Conservation (phyloP, 495 filamentous ascomycete species). For the Penicillium malachiteum region DNA sequence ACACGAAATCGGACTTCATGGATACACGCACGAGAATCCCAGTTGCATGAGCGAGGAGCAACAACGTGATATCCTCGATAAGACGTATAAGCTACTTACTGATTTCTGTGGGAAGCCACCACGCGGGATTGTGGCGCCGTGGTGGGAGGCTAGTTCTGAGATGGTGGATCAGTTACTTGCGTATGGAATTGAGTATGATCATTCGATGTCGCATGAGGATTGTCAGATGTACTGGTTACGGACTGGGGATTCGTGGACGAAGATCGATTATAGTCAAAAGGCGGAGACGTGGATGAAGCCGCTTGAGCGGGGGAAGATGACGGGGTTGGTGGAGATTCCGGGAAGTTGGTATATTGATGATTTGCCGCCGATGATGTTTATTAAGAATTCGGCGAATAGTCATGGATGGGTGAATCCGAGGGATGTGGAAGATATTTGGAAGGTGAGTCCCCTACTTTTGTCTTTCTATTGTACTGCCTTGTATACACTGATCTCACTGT, state of each 20-base stretch:
- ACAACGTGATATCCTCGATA: constrained; percentile 72
- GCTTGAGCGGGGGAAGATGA: constrained; percentile 50
- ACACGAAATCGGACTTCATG: constrained; percentile 77
- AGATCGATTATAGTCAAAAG: constrained; percentile 59
- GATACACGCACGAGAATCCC: constrained; percentile 77
- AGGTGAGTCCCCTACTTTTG: constrained; percentile 22
- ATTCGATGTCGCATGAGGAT: constrained; percentile 66
- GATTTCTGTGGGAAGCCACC: constrained; percentile 77
- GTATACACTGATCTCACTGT: neutral
- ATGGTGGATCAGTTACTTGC: constrained; percentile 63
- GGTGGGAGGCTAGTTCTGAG: constrained; percentile 68
- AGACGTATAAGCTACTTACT: constrained; percentile 69
- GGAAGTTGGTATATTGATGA: constrained; percentile 71
- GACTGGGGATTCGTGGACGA: constrained; percentile 60
- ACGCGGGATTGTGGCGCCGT: constrained; percentile 62
- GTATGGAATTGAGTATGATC: constrained; percentile 71
- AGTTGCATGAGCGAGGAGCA: constrained; percentile 70
- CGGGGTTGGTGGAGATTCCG: constrained; percentile 63
- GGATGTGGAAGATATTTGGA: constrained; percentile 58
- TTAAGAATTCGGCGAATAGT: constrained; percentile 57
- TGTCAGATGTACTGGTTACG: constrained; percentile 65
- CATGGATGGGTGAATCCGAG: constrained; percentile 62
- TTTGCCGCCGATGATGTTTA: constrained; percentile 61
- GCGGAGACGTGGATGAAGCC: constrained; percentile 69
- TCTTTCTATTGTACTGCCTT: neutral